These are phyloP conservation scores for Lepidium africanum DNA, from an alignment of 345 rosid genomes.

Conservation along the genomic window DNA sequence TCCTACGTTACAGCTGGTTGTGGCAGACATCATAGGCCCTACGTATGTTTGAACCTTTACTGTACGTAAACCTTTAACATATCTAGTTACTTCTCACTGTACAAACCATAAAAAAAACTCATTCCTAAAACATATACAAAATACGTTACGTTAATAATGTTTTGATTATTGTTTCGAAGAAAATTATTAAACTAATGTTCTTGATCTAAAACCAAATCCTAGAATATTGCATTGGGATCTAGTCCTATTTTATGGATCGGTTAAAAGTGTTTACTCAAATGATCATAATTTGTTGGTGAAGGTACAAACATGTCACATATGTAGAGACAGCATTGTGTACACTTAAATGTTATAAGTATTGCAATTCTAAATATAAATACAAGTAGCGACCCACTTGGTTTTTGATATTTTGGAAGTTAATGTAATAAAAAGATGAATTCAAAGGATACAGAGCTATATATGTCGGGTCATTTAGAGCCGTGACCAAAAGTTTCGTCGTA, in stretches of 20 bases:
- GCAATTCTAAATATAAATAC: background rate
- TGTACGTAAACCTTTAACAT: conserved; percentile 14
- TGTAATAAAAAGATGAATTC: conserved; percentile 18
- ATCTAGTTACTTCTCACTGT: conserved; percentile 16
- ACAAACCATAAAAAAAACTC: background rate
- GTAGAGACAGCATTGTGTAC: conserved; percentile 17
- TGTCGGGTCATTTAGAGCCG: conserved; percentile 35
- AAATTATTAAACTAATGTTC: background rate
- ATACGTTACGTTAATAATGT: too few species aligned
- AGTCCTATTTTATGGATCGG: background rate
- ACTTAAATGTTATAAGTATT: background rate
- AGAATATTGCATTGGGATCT: conserved; percentile 4
- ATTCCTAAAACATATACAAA: too few species aligned
- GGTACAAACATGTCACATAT: conserved; percentile 27
- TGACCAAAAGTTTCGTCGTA: conserved; percentile 26
- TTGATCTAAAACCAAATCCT: too few species aligned
- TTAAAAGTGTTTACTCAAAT: background rate
- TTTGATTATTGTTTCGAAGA: background rate
- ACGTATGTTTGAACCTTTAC: conserved; percentile 14
- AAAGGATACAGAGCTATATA: conserved; percentile 22
- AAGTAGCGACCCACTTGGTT: conserved; percentile 22
- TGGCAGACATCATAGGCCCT: conserved; percentile 32
- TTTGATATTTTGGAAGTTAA: conserved; percentile 12
- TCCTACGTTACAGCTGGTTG: conserved; percentile 27
- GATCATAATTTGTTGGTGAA: conserved; percentile 5